Evolutionary conservation across 805 yeast species (phyloP), one percentile per base, ranked within the genome.

Genomic region (Kodamaea kakaduensis): DNA sequence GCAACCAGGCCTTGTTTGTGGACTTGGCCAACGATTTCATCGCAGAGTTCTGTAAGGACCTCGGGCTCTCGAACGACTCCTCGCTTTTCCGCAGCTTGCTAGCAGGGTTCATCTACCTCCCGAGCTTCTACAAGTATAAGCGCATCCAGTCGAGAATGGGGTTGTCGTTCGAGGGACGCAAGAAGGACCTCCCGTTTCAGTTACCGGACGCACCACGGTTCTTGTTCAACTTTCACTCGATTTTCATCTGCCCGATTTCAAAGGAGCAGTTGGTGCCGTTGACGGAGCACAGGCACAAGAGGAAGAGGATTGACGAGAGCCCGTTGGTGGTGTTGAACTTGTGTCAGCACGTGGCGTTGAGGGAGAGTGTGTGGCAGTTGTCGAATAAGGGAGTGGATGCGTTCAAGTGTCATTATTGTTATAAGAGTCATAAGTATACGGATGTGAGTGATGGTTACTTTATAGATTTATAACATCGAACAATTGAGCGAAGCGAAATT

Each of bases 341-440:
- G 38, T 67, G 72, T 40, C 61, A 63, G 20, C 72, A 67, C 47
- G 52, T 67, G 33, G 70, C 71, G 3, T 47, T 67, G 27, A 50
- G 54, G 31, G 72, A 67, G 37, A 67, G 72, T 47, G 54, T 66
- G 5, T 59, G 67, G 56, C 67, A 64, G 25, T 48, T 67, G 22
- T 52, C 65, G 9, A 60, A 61, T 36, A 52, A 56, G 33, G 70
- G 70, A 1, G 47, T 59, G 1, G 72, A 67, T 23, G 42, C 50
- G 9, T 67, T 67, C 50, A 64, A 65, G 43, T 67, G 72, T 40
- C 72, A 66, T 44, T 67, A 67, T 45, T 67, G 72, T 45, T 67
- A 67, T 41, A 65, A 64, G 54, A 63, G 62, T 40, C 71, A 66
- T 46, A 58, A 57, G 40, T 53, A 59, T 22, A 45, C 53, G 28